These are phyloP conservation scores for Exsudoporus frostii DNA, from an alignment of 768 basidiomycete species.

Conservation along the genomic window DNA sequence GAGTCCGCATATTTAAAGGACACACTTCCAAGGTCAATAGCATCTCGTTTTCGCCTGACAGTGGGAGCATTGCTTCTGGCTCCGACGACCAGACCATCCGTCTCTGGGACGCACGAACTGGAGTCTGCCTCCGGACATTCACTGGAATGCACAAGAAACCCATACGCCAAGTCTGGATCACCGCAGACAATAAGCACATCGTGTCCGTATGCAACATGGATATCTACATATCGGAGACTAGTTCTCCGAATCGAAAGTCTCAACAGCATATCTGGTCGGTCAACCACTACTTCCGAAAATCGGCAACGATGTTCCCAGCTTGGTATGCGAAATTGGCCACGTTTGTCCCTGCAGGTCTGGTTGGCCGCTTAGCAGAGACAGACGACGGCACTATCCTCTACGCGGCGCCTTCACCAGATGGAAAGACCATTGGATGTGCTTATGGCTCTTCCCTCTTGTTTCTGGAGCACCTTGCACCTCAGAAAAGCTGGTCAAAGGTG, in stretches of 20 bases:
- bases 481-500: slow-evolving; percentile 4
- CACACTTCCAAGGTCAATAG: slow-evolving; percentile 16
- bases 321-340: slow-evolving; percentile 15
- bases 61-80: slow-evolving; percentile 16
- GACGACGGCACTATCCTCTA: slow-evolving; percentile 9
- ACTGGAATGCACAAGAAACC: slow-evolving; percentile 15
- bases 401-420: slow-evolving; percentile 6
- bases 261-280: slow-evolving; percentile 14
- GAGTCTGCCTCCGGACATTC: slow-evolving; percentile 14
- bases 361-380: slow-evolving; percentile 2
- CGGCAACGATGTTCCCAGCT: slow-evolving; percentile 5
- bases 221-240: slow-evolving; percentile 13
- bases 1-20: slow-evolving; percentile 12
- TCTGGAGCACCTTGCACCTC: background rate
- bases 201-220: slow-evolving; percentile 14
- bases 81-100: slow-evolving; percentile 23
- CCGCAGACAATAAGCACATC: slow-evolving; percentile 11
- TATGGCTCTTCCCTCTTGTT: background rate
- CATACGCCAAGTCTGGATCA: slow-evolving; percentile 17
- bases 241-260: slow-evolving; percentile 5
- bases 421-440: slow-evolving; percentile 3
- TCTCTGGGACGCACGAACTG: slow-evolving; percentile 24
- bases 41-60: slow-evolving; percentile 23
- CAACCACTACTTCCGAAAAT: slow-evolving; percentile 6
- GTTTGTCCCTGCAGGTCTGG: slow-evolving; percentile 1